These are phyloP conservation scores for Luffa acutangula DNA, from an alignment of 306 rosid species.

Conservation along the genomic window DNA sequence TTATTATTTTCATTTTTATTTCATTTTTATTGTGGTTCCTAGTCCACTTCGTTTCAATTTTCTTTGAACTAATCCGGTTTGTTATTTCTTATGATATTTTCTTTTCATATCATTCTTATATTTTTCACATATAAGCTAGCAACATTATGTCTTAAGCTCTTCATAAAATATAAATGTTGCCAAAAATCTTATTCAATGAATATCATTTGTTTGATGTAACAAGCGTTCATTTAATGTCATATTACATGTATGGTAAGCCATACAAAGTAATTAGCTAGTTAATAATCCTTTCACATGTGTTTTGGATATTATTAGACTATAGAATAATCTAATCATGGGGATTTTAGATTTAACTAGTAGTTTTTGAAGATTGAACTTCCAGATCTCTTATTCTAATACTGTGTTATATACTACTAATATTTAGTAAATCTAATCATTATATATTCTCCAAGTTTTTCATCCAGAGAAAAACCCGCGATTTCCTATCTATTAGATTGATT, in stretches of 20 bases:
- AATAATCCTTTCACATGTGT: too few species aligned
- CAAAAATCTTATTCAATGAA: too few species aligned
- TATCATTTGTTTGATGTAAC: background rate
- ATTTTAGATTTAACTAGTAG: background rate
- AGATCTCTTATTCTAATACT: too few species aligned
- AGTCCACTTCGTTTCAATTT: background rate
- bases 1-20: background rate
- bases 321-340: background rate
- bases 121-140: too few species aligned
- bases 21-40: background rate
- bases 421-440: too few species aligned
- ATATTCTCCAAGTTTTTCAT: too few species aligned
- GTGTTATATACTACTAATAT: too few species aligned
- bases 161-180: background rate
- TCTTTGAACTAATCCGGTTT: background rate
- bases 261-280: background rate
- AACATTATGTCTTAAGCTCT: background rate
- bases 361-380: too few species aligned
- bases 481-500: too few species aligned
- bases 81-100: background rate
- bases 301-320: too few species aligned
- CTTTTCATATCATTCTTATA: background rate
- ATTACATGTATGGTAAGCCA: background rate
- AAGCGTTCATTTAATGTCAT: background rate
- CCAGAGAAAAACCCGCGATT: too few species aligned